A percentile compares a stretch with the other conserved stretches of the same genome.
Evolutionary conservation across 495 filamentous ascomycete genomes (phyloP).

Genomic region (Aspergillus wentii): DNA sequence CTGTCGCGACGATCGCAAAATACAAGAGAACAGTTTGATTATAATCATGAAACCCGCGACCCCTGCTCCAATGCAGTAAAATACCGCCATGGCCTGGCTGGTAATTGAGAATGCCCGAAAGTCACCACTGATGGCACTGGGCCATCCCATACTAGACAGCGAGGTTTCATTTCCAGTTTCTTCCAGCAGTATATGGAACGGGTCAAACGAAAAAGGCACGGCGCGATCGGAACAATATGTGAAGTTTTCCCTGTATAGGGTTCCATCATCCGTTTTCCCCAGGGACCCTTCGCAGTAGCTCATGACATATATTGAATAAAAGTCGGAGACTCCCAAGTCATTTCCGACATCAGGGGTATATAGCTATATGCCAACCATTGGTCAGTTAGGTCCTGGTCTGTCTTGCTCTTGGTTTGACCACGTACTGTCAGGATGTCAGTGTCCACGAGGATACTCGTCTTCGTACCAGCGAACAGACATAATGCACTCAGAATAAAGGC

Average conservation of each 20-base stretch:
- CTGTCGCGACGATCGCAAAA: conserved; percentile 10
- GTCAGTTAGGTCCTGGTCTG: conserved; percentile 22
- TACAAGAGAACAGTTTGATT: conserved; percentile 12
- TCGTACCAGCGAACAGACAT: conserved; percentile 65
- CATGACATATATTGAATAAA: conserved; percentile 69
- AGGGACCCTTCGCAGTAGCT: conserved; percentile 64
- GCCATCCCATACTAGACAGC: conserved; percentile 55
- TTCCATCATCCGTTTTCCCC: conserved; percentile 28
- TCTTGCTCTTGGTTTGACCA: conserved; percentile 12
- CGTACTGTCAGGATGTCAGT: conserved; percentile 65
- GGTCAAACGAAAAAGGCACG: conserved; percentile 53
- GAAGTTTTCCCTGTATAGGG: no score
- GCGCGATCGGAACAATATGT: conserved; percentile 58
- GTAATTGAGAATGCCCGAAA: conserved; percentile 47
- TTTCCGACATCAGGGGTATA: conserved; percentile 40
- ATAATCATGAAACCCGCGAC: conserved; percentile 54
- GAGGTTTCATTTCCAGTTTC: conserved; percentile 50
- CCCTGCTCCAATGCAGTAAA: conserved; percentile 60
- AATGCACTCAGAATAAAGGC: conserved; percentile 65
- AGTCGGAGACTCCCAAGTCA: conserved; percentile 58
- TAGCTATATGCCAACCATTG: conserved; percentile 22
- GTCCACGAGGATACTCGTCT: conserved; percentile 53
- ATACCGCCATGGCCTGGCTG: conserved; percentile 52
- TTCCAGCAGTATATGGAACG: conserved; percentile 47
- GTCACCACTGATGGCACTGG: conserved; percentile 54